Conservation (phyloP, 75 land plant species). For the Ceratopteris richardii region DNA sequence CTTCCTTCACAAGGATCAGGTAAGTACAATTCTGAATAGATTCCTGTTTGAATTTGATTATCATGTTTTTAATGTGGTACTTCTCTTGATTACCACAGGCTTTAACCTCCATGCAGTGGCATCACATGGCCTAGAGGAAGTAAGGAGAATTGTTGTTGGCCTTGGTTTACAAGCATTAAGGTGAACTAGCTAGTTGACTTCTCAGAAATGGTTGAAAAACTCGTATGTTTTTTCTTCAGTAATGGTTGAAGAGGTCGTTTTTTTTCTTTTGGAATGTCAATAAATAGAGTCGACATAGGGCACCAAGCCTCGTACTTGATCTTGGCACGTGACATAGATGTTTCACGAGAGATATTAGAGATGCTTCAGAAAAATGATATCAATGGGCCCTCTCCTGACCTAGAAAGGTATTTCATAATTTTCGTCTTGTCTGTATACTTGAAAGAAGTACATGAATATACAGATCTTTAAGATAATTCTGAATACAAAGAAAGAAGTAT, state of each 20-base stretch:
- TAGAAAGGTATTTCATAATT: not conserved
- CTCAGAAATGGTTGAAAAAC: not conserved
- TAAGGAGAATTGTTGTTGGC: constrained; percentile 34
- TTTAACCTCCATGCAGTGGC: constrained; percentile 10
- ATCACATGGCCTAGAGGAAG: constrained; percentile 31
- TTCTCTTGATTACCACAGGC: too few species aligned
- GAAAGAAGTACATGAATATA: not conserved
- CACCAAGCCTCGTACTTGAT: constrained; percentile 26
- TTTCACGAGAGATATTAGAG: constrained; percentile 24
- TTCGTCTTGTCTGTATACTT: not conserved
- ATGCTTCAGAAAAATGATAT: constrained; percentile 16
- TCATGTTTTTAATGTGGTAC: too few species aligned
- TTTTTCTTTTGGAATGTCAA: too few species aligned
- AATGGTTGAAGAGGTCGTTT: too few species aligned
- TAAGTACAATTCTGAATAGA: too few species aligned
- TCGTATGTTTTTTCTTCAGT: too few species aligned
- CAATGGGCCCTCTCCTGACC: not conserved
- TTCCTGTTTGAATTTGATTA: too few species aligned
- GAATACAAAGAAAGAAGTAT: too few species aligned
- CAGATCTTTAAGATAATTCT: too few species aligned
- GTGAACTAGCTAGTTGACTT: constrained; percentile 11
- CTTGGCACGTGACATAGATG: constrained; percentile 28
- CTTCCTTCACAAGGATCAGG: constrained; percentile 12
- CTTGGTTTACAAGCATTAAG: constrained; percentile 48
- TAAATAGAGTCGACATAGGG: constrained; percentile 30